Base-by-base conservation (phyloP, 768 basidiomycete genomes). In the Suillus decipiens region DNA sequence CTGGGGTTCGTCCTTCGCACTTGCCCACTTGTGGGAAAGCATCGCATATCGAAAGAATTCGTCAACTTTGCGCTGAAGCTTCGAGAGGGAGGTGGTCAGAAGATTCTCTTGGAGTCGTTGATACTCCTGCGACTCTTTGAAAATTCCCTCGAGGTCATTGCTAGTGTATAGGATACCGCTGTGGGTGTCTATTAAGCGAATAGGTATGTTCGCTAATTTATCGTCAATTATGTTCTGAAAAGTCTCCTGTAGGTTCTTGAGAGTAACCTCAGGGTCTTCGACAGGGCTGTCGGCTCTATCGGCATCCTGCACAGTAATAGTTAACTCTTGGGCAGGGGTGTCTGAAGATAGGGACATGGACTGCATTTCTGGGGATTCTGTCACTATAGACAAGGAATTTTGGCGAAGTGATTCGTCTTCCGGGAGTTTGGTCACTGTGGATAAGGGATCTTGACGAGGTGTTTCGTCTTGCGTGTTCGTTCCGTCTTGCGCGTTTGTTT, bases 11-110 rank as follows among this genome's bases (percentile, higher is more conserved):
- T 55, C 10, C 28, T 65, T 50, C 48, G 17, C 42, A 47, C 73
- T 70, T 6, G 70, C 55, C 37, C 53, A 61, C 60, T 60, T 60
- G 56, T 62, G 61, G 15, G 61, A 62, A 39, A 62, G 42, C 61
- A 62, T 62, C 3, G 61, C 59, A n/a, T 62, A 62, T 60, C 36
- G n/a, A 57, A 61, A 61, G 54, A 66, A 64, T 37, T 56, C 43
- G 14, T 64, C 3, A 8, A 73, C 64, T 2, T 17, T 56, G 24
- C 24, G 55, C 37, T 39, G 37, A 17, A 56, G 24, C 10, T 39
- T 37, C 4, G 37, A 24, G 10, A 39, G 15, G 24, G 55, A 24
- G 15, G 55, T 56, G 5, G 24, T 17, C 36, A 39, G 36, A 28
- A 56, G 55, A 56, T 39, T 39, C 22, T 56, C 55, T 17, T 24